phyloP scores from a whole-genome alignment of 257 asterid genomes.

The Penstemon eatonii region DNA sequence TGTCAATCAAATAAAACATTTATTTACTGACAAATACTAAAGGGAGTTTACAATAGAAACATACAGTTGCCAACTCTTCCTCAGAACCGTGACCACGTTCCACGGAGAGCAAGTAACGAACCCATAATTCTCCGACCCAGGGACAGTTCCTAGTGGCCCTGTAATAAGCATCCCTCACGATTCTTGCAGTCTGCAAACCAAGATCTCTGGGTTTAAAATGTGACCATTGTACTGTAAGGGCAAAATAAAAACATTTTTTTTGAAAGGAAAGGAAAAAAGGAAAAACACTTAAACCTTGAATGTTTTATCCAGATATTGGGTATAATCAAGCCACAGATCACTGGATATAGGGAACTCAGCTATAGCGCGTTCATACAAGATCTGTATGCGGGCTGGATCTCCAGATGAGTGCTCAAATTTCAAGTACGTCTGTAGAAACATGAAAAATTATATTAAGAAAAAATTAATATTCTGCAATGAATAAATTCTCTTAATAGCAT shows the following conservation, averaged over 20 bases:
- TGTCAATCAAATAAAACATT: slow-evolving; percentile 21
- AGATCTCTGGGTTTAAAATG: slow-evolving; percentile 22
- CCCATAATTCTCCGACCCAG: slow-evolving; percentile 94
- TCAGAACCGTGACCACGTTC: slow-evolving; percentile 83
- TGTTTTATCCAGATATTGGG: slow-evolving; percentile 80
- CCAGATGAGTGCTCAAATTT: slow-evolving; percentile 89
- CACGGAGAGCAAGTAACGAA: slow-evolving; percentile 67
- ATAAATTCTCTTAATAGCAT: neutral
- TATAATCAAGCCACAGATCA: slow-evolving; percentile 84
- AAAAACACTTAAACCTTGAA: slow-evolving; percentile 64
- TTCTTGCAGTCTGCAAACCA: slow-evolving; percentile 66
- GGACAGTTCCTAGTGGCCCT: slow-evolving; percentile 97
- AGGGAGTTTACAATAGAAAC: slow-evolving; percentile 29
- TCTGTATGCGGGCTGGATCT: slow-evolving; percentile 93
- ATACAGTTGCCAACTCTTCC: slow-evolving; percentile 71
- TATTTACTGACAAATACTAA: neutral
- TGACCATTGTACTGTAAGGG: slow-evolving; percentile 25
- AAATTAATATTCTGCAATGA: slow-evolving; percentile 10
- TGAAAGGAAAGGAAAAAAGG: slow-evolving; percentile 3
- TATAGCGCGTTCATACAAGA: slow-evolving; percentile 89
- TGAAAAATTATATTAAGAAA: slow-evolving; percentile 14
- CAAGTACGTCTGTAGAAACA: slow-evolving; percentile 69
- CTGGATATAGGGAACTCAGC: slow-evolving; percentile 70
- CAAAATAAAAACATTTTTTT: slow-evolving; percentile 7
- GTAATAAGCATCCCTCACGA: slow-evolving; percentile 72